Base-by-base conservation (phyloP, 2,329 filamentous ascomycete species). In the Stachybotrys elegans region DNA sequence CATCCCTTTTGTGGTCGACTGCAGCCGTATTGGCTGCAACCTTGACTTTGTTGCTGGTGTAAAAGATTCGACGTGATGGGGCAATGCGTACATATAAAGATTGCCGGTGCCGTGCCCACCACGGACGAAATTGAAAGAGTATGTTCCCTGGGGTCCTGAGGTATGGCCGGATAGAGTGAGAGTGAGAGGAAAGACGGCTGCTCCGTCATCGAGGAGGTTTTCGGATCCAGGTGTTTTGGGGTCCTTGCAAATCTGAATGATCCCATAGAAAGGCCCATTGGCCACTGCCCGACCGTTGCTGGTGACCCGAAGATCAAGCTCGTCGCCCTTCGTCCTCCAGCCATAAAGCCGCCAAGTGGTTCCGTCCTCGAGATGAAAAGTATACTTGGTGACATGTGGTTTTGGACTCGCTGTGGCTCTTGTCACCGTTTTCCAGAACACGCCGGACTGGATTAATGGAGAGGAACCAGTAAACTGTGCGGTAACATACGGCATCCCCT, bases 401-500 rank as follows among this genome's bases (percentile, higher is more conserved):
- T 83, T 82, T 21, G 79, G 76, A 2, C 76, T 73, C n/a, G 69
- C 71, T 9, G 68, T 66, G 2, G 76, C 65, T 27, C 73, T 74
- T 27, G 76, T 81, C 39, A 96, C 71, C 16, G 75, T 81, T 45
- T 75, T 74, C 70, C 92, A 94, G 48, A 84, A 85, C 2, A 93
- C 77, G 1, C 81, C 82, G 19, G 83, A 85, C 53, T 91, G 82
- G 35, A 97, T 74, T 4, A 83, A 58, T 1, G 92, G 92, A 7
- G 80, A 83, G 0, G 81, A 73, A 22, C 81, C 80, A 43, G 73
- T 74, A 64, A 91, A 97, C 16, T 86, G 63, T 1, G 75, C 91
- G 5, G 91, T 96, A 16, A 95, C 72, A 55, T 90, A 95, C 0
- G 81, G 84, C 81, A 94, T 93, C 11, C 93, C 93, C 59, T 97